phyloP scores from a whole-genome alignment of 108 stramenopile genomes.

The Nannochloropsis granulata region DNA sequence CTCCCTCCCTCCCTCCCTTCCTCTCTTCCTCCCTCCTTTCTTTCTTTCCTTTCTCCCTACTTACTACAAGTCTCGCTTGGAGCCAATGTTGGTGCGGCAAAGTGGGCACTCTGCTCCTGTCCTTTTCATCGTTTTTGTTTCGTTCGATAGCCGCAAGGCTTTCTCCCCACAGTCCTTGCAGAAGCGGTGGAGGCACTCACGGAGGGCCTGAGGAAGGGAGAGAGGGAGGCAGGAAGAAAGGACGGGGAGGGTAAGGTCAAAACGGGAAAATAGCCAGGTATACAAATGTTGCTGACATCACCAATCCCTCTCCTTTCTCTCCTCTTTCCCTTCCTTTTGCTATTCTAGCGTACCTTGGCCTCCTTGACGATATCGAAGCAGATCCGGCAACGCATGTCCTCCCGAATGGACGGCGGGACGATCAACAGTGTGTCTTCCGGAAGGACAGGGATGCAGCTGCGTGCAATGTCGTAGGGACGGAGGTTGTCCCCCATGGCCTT shows the following conservation, averaged over 20 bases:
- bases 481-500: background rate
- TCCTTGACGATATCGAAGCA: background rate
- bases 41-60: too few species aligned
- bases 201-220: background rate
- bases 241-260: background rate
- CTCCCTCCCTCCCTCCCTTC: too few species aligned
- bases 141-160: background rate
- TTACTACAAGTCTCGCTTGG: too few species aligned
- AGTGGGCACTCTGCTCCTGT: too few species aligned
- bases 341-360: background rate
- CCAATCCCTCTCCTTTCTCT: too few species aligned
- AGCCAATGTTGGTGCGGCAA: too few species aligned
- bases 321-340: too few species aligned
- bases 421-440: background rate
- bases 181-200: constrained; percentile 44
- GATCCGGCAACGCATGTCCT: background rate
- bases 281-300: too few species aligned
- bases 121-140: background rate
- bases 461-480: background rate
- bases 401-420: background rate
- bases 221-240: background rate
- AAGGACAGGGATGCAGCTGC: background rate
- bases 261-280: too few species aligned
- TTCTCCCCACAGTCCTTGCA: background rate
- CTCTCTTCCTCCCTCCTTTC: too few species aligned